Evolutionary conservation across 2,329 filamentous ascomycete species (phyloP).

Genomic region (Pestalotiopsis fici): DNA sequence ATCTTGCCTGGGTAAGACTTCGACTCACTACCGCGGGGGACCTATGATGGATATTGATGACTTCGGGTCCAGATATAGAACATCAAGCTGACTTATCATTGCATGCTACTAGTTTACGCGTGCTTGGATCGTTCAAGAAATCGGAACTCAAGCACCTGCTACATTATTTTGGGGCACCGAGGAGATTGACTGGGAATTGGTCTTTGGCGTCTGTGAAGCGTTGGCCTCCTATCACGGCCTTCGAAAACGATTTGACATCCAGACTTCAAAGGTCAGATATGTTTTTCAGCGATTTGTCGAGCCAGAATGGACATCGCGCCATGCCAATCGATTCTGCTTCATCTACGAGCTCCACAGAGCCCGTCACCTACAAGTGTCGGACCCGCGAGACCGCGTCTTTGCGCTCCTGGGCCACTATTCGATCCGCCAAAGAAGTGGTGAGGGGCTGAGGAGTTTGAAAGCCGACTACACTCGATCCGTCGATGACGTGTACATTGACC

Average conservation of each 20-base stretch:
- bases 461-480: background rate
- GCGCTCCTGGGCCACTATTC: background rate
- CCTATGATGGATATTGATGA: background rate
- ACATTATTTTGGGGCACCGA: background rate
- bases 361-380: background rate
- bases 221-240: background rate
- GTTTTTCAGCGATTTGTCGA: background rate
- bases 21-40: background rate
- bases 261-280: background rate
- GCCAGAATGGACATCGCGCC: background rate
- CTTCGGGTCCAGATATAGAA: too few relatives aligned
- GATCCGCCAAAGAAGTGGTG: background rate
- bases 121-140: background rate
- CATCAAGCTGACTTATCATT: background rate
- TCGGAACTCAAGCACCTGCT: background rate
- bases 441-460: background rate
- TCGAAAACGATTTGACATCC: background rate
- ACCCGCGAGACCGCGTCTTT: background rate
- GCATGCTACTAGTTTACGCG: background rate
- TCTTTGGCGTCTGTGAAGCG: background rate
- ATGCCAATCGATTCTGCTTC: background rate
- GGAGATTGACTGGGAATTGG: background rate
- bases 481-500: background rate
- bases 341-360: background rate
- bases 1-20: background rate